Conservation (phyloP, 768 basidiomycete genomes). For the Collybia sordida region DNA sequence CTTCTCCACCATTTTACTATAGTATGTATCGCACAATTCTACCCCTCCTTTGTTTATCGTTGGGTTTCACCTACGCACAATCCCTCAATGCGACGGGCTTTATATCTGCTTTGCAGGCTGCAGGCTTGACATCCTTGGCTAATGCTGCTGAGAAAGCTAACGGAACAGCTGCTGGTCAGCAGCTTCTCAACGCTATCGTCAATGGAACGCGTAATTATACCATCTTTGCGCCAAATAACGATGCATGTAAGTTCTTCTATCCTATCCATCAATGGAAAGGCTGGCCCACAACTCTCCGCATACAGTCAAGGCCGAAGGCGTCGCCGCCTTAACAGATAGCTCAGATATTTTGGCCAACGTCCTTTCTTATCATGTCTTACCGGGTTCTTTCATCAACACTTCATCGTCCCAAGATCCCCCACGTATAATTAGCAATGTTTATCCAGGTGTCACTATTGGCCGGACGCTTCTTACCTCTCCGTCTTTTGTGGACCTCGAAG, state of each 20-base stretch:
- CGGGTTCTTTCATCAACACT: slow-evolving; percentile 15
- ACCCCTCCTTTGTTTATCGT: slow-evolving; percentile 1
- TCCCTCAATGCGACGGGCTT: slow-evolving; percentile 7
- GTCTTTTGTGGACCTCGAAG: slow-evolving; percentile 52
- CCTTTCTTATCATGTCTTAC: slow-evolving; percentile 20
- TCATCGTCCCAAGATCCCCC: slow-evolving; percentile 6
- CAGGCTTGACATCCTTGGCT: slow-evolving; percentile 12
- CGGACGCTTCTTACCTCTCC: slow-evolving; percentile 59
- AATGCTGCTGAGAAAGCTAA: slow-evolving; percentile 5
- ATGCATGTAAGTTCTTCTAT: slow-evolving; percentile 14
- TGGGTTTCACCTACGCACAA: slow-evolving; percentile 10
- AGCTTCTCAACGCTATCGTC: slow-evolving; percentile 6
- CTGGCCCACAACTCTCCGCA: neutral
- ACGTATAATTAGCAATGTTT: slow-evolving; percentile 35
- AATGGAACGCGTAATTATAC: slow-evolving; percentile 13
- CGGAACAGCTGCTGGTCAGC: slow-evolving; percentile 10
- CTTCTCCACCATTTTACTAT: neutral
- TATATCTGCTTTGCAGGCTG: slow-evolving; percentile 7
- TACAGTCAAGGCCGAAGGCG: slow-evolving; percentile 12
- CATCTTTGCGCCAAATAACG: slow-evolving; percentile 19
- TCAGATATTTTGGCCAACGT: slow-evolving; percentile 8
- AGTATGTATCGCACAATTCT: slow-evolving; percentile 7
- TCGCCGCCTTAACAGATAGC: slow-evolving; percentile 1
- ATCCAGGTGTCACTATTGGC: slow-evolving; percentile 62
- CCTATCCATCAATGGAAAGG: too few species aligned